Evolutionary conservation across 345 rosid species (phyloP).

Genomic region (Turnera subulata): DNA sequence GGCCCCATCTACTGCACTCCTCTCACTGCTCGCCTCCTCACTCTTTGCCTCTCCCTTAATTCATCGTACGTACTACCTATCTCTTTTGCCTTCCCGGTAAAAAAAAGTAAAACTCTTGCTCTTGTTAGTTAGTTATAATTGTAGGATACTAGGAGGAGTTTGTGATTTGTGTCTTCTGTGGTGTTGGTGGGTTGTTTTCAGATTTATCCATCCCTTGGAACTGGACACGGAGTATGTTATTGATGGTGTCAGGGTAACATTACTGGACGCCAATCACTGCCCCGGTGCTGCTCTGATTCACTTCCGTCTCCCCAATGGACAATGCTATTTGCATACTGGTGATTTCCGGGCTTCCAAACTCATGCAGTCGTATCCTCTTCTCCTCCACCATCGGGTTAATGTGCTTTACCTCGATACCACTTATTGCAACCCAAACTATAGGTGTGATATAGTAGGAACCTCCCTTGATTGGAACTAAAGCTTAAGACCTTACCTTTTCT

Average conservation of each 20-base stretch:
- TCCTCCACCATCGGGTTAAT: constrained; percentile 44
- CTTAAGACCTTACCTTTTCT: neutral
- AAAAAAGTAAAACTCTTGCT: no score
- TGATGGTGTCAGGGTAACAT: constrained; percentile 51
- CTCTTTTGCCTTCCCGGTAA: neutral
- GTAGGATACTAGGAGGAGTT: no score
- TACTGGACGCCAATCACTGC: constrained; percentile 77
- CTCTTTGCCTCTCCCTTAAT: constrained; percentile 47
- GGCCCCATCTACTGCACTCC: constrained; percentile 67
- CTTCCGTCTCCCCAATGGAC: constrained; percentile 51
- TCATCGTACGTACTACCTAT: constrained; percentile 39
- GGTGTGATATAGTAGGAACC: constrained; percentile 42
- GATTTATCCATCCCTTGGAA: constrained; percentile 56
- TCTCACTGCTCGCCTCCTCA: constrained; percentile 64
- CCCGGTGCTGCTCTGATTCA: constrained; percentile 76
- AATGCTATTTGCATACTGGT: constrained; percentile 70
- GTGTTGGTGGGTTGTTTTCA: constrained; percentile 14
- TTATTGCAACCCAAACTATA: constrained; percentile 75
- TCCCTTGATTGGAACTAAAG: no score
- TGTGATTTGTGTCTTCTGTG: no score
- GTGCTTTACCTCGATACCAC: constrained; percentile 76
- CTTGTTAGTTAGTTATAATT: no score
- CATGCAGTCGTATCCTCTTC: constrained; percentile 59
- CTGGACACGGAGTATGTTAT: constrained; percentile 44
- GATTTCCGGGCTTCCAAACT: constrained; percentile 72